Conservation (phyloP, 78 protist genomes). For the Dictyostelium intermedium region DNA sequence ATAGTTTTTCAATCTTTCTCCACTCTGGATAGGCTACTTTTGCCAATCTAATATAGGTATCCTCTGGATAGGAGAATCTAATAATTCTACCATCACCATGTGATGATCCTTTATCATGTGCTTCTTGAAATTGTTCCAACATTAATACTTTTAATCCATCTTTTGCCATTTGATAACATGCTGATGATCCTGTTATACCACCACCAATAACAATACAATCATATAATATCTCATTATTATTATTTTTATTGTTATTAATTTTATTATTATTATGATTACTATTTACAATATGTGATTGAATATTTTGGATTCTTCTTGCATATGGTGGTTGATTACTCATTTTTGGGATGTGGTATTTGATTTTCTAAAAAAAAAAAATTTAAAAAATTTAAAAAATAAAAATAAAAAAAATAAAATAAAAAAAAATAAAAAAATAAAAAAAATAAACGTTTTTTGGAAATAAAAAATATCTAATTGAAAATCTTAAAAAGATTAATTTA, state of each 20-base stretch:
- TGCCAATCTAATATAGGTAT: constrained; percentile 26
- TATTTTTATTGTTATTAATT: background rate
- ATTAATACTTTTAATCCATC: constrained; percentile 64
- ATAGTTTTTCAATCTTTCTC: constrained; percentile 33
- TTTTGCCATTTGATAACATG: constrained; percentile 51
- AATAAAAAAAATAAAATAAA: no score
- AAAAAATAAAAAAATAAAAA: no score
- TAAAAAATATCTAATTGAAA: no score
- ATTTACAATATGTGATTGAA: constrained; percentile 13
- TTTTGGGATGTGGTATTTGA: no score
- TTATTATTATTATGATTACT: background rate
- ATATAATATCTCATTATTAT: background rate
- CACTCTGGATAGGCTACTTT: constrained; percentile 42
- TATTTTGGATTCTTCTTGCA: constrained; percentile 12
- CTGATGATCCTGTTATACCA: constrained; percentile 50
- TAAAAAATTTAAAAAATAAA: no score
- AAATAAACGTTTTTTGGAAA: no score
- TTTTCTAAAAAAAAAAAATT: no score
- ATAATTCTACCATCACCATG: constrained; percentile 74
- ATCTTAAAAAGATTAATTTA: no score
- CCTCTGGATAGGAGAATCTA: constrained; percentile 60
- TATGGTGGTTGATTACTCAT: background rate
- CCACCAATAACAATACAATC: constrained; percentile 69
- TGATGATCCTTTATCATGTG: constrained; percentile 50
- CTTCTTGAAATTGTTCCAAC: constrained; percentile 42